Evolutionary conservation across 805 yeast species (phyloP), one percentile per base, ranked within the genome.

Genomic region (Kuraishia capsulata): DNA sequence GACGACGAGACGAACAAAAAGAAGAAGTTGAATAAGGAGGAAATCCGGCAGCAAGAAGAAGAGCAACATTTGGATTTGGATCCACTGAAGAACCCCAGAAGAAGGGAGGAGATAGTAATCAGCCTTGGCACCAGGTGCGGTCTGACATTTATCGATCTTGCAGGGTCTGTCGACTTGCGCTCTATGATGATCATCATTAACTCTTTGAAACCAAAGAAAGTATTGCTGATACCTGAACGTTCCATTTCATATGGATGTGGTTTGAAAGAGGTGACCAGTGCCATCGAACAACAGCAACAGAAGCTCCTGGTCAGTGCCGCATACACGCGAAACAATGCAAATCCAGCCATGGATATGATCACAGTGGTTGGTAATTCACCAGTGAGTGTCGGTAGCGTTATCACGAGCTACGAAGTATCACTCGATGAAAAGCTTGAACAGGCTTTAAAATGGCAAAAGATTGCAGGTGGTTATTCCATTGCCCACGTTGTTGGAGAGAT

Each of bases 161-260:
- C 88, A 13, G 96, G 96, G 17, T 59, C 82, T 16, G 90, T 86
- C 0, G 97, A 92, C 53, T 64, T 80, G 44, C 69, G 96, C 44
- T 90, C 98, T 0, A 61, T 86, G 40, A 69, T 78, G 34, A 76
- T 85, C 57, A 83, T 89, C 39, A 67, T 87, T 32, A 85, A 92
- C 18, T 70, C 81, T 2, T 61, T 92, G 39, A 83, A 84, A 49
- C 96, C 97, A 4, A 71, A 77, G 37, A 79, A 79, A 46, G 65
- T 89, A 35, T 61, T 90, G 70, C 77, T 18, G 17, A 42, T 54
- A 20, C 61, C 61, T 20, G 50, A 48, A 32, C 44, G 48, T 2
- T 43, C 49, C 3, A 39, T 39, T 18, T 33, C 44, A 5, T 46
- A 42, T 6, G 51, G 39, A 30, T 44, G 49, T 41, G 59, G 59